Evolutionary conservation across 75 land plant species (phyloP).

Genomic region (Selaginella moellendorffii): DNA sequence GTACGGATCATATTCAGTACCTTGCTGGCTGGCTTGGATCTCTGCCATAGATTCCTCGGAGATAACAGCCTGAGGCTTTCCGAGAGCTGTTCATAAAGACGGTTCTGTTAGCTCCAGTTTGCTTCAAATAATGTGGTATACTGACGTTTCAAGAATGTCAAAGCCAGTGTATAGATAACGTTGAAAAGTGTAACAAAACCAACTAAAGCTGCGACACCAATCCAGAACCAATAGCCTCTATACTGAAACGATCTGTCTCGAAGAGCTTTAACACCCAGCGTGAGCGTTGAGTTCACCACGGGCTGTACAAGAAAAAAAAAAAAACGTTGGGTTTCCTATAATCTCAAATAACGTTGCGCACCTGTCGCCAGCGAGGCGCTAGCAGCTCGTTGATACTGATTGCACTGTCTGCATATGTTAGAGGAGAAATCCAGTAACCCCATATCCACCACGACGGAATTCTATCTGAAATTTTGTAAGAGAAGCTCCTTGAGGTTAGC

Average conservation of each 20-base stretch:
- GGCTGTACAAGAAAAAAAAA: neutral
- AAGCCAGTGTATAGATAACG: constrained; percentile 20
- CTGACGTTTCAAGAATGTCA: constrained; percentile 27
- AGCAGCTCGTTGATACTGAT: constrained; percentile 36
- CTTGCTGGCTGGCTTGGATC: constrained; percentile 21
- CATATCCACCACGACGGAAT: constrained; percentile 47
- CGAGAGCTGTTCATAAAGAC: constrained; percentile 32
- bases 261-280: neutral
- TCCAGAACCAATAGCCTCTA: constrained; percentile 29
- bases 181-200: constrained; percentile 26
- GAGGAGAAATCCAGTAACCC: constrained; percentile 40
- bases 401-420: constrained; percentile 38
- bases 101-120: too few relatives aligned
- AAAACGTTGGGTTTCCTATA: too few relatives aligned
- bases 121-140: neutral
- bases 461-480: constrained; percentile 15
- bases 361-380: constrained; percentile 32
- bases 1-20: neutral
- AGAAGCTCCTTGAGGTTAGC: neutral
- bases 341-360: too few relatives aligned
- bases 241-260: neutral
- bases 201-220: constrained; percentile 25
- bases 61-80: constrained; percentile 41
- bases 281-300: neutral
- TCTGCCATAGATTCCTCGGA: constrained; percentile 42